phyloP scores from a whole-genome alignment of 2,329 filamentous ascomycete genomes.

The Pseudocercospora eumusae region DNA sequence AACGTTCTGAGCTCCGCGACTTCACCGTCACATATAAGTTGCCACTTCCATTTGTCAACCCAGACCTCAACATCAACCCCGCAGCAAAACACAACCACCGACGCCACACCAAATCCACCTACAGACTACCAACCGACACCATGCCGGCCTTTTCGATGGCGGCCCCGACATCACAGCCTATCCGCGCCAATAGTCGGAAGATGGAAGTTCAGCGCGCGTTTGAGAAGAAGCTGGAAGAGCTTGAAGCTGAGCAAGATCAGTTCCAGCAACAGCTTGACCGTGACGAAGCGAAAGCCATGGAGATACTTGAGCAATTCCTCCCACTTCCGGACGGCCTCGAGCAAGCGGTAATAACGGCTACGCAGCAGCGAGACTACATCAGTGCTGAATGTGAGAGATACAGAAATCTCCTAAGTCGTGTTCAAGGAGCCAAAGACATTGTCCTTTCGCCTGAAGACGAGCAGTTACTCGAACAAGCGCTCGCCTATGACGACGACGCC shows the following conservation, averaged over 20 bases:
- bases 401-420: neutral
- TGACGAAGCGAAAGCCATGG: neutral
- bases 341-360: neutral
- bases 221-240: neutral
- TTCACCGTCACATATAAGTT: neutral
- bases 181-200: neutral
- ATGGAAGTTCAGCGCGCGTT: neutral
- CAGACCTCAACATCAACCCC: neutral
- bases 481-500: neutral
- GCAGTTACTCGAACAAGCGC: neutral
- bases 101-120: neutral
- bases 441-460: neutral
- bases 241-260: neutral
- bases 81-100: neutral
- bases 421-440: neutral
- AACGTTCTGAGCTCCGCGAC: neutral
- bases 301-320: slow-evolving; percentile 2
- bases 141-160: slow-evolving; percentile 10
- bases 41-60: neutral
- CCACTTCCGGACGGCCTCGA: slow-evolving; percentile 5
- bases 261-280: neutral
- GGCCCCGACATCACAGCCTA: neutral
- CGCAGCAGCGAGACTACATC: neutral
- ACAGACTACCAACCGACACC: neutral
- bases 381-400: neutral